Base-by-base conservation (phyloP, 768 basidiomycete species). In the Inosperma sp. region DNA sequence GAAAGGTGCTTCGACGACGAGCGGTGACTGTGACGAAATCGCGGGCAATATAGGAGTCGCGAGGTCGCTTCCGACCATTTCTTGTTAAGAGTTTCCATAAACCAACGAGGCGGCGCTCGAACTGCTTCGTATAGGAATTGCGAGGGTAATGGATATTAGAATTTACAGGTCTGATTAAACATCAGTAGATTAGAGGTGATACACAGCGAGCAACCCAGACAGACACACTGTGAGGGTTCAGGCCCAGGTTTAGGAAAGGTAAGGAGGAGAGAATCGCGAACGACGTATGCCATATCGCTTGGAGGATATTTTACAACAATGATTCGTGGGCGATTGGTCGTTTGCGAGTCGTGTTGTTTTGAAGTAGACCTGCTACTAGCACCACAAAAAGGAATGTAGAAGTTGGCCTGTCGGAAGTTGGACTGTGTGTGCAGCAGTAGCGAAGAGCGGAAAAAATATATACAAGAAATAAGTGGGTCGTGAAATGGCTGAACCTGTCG, bases 1-100 rank as follows among this genome's bases (percentile, higher is more conserved):
- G 66, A 59, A 72, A 69, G 37, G 75, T 63, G 62, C 81, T 83
- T 48, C 77, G 79, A 52, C 81, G 73, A 48, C 75, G 73, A 33
- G 74, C 62, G 8, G 77, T 83, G 57, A 86, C 71, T 52, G 84
- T 70, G 58, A 84, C 74, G 62, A 85, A 85, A 61, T 82, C 82
- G 19, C 75, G 73, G 25, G 79, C 75, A 41, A 83, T 68, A 59
- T 77, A 62, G 3, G 83, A 82, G 5, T 73, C 70, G 34, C 80
- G 76, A 21, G 76, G 72, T 27, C 68, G 69, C 47, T 73, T 80
- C 54, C 78, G 79, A 26, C 78, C 73, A 25, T 70, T 67, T 19
- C 73, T 68, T 21, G 82, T 83, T 59, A 85, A 65, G 31, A 73
- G 66, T 60, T 86, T 86, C 84, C 84, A 86, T 8, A 75, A 70